These are phyloP conservation scores for Stemphylium lycopersici DNA, from an alignment of 2,329 filamentous ascomycete genomes.

Conservation along the genomic window DNA sequence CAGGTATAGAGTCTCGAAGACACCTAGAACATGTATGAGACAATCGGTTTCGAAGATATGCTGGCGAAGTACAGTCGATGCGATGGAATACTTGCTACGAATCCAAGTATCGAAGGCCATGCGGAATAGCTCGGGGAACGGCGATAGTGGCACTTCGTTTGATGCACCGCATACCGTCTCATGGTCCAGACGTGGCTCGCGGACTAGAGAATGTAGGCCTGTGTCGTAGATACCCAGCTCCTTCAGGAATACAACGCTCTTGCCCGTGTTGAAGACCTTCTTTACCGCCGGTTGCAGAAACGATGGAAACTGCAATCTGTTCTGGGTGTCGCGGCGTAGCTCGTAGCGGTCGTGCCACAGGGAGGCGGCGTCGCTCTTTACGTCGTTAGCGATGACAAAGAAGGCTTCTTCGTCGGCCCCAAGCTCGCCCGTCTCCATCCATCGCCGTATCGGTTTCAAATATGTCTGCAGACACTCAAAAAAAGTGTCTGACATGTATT, in stretches of 20 bases:
- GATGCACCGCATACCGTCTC: constrained; percentile 60
- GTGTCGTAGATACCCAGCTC: constrained; percentile 64
- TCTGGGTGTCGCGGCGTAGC: constrained; percentile 66
- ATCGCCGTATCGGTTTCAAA: constrained; percentile 75
- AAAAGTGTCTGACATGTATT: constrained; percentile 71
- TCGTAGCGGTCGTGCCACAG: constrained; percentile 80
- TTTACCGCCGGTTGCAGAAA: constrained; percentile 74
- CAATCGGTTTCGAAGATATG: constrained; percentile 73
- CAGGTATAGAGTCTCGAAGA: constrained; percentile 76
- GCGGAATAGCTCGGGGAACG: constrained; percentile 77
- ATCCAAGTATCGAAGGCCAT: constrained; percentile 78
- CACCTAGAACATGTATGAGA: constrained; percentile 68
- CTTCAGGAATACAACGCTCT: constrained; percentile 84
- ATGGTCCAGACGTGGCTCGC: constrained; percentile 58
- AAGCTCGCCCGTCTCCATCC: constrained; percentile 83
- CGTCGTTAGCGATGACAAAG: constrained; percentile 70
- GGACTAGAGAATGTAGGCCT: constrained; percentile 7
- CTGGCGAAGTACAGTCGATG: constrained; percentile 68
- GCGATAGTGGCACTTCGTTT: constrained; percentile 57
- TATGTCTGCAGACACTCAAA: constrained; percentile 84
- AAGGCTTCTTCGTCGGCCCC: constrained; percentile 71
- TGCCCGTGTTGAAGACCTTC: constrained; percentile 85
- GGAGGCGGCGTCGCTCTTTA: constrained; percentile 64
- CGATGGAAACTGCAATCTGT: constrained; percentile 69
- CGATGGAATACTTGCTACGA: constrained; percentile 72